A percentile compares a stretch with the other conserved stretches of the same genome.
Evolutionary conservation across 306 rosid species (phyloP).

Genomic region (Castanea sativa): DNA sequence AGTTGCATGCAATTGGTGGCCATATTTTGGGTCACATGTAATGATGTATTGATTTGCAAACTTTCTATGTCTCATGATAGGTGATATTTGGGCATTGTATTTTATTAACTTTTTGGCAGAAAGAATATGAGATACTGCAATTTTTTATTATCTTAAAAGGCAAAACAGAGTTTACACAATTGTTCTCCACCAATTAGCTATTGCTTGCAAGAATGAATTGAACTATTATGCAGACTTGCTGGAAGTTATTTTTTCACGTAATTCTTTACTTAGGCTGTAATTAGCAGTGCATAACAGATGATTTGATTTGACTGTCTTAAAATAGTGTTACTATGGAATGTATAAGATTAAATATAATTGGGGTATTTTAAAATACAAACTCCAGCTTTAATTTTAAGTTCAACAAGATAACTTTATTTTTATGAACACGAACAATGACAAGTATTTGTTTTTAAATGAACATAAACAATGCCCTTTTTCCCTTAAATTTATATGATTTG

Average conservation of each 20-base stretch:
- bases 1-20: neutral
- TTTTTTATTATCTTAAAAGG: neutral
- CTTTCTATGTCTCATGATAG: neutral
- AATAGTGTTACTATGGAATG: neutral
- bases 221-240: neutral
- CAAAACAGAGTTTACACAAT: neutral
- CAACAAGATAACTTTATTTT: neutral
- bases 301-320: neutral
- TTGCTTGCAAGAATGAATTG: neutral
- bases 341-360: neutral
- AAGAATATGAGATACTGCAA: neutral
- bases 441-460: neutral
- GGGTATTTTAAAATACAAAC: too few species aligned
- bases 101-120: neutral
- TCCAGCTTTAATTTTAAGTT: too few species aligned
- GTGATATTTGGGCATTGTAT: neutral
- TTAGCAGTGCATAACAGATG: neutral
- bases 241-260: neutral
- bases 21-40: neutral
- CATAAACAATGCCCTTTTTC: neutral
- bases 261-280: neutral
- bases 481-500: neutral
- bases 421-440: too few species aligned
- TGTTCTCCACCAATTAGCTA: neutral
- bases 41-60: neutral